Base-by-base conservation (phyloP, 1,284 basidiomycete species). In the Amylostereum areolatum region DNA sequence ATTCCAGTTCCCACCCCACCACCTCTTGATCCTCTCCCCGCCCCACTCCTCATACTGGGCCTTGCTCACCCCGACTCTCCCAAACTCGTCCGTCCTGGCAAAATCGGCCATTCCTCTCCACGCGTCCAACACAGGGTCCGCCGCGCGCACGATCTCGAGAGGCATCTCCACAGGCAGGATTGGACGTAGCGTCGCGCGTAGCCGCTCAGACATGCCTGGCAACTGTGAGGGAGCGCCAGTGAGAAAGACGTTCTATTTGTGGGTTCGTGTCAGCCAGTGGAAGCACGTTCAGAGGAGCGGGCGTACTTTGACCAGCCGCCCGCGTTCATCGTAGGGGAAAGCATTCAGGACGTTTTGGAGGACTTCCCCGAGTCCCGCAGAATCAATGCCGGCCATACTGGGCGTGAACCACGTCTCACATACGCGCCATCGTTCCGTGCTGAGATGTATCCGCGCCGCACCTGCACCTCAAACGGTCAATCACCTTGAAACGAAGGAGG, bases 391-490 rank as follows among this genome's bases (percentile, higher is more conserved):
- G 2, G 94, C 95, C 78, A 97, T 94, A 10, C 75, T 74, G 0
- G 97, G 96, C 48, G 92, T 87, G 73, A 96, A 98, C 74, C 89
- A 92, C 0, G 93, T 83, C 67, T 99, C 97, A 52, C 92, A 92
- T 2, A 92, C 93, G 18, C 96, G 78, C 73, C 92, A 92, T 34
- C 94, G 74, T 70, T 99, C 97, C n/a, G 92, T 83, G 61, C 89
- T 97, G 43, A 99, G 71, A 59, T 98, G 95, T 43, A 98, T 80
- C 52, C 92, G 85, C 47, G 89, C 70, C 5, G 4, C 5, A 35
- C 33, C 33, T 35, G n/a, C 33, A n/a, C 33, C 8, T 35, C 8
- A 67, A n/a, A n/a, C n/a, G n/a, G n/a, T n/a, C n/a, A n/a, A n/a
- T n/a, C n/a, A n/a, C n/a, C n/a, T n/a, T n/a, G n/a, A n/a, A n/a